A percentile compares a stretch with the other conserved stretches of the same genome.
Conservation (phyloP, 164 flowering plant species). For the Sextonia rubra region DNA sequence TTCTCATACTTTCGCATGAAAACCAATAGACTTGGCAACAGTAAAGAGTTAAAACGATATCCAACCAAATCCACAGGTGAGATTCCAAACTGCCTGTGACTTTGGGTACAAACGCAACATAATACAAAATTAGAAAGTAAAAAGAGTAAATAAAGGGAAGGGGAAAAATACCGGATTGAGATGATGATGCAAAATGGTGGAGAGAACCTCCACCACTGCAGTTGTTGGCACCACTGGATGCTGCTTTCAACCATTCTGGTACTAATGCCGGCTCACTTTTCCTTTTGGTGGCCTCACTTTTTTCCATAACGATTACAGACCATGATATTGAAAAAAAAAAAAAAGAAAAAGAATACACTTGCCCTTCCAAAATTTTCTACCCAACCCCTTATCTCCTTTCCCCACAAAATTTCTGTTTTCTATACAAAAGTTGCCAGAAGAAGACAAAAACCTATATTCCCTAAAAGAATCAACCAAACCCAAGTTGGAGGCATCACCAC, state of each 20-base stretch:
- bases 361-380: constrained; percentile 10
- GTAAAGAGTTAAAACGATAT: background rate
- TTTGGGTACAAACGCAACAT: background rate
- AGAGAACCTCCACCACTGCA: constrained; percentile 39
- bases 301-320: constrained; percentile 57
- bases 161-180: constrained; percentile 55
- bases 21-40: background rate
- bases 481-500: background rate
- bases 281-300: constrained; percentile 24
- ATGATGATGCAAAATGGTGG: constrained; percentile 50
- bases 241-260: constrained; percentile 85
- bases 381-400: constrained; percentile 5
- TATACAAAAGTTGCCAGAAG: constrained; percentile 10
- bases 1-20: background rate
- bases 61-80: background rate
- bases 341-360: background rate
- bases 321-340: constrained; percentile 41
- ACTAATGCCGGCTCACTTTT: constrained; percentile 66
- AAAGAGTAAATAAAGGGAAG: background rate
- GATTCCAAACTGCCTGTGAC: background rate
- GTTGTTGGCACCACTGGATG: constrained; percentile 29
- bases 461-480: background rate
- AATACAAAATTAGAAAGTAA: background rate
- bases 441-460: background rate
- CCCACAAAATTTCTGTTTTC: background rate